phyloP scores from a whole-genome alignment of 31 red algal genomes.

The Endocladia muricata region DNA sequence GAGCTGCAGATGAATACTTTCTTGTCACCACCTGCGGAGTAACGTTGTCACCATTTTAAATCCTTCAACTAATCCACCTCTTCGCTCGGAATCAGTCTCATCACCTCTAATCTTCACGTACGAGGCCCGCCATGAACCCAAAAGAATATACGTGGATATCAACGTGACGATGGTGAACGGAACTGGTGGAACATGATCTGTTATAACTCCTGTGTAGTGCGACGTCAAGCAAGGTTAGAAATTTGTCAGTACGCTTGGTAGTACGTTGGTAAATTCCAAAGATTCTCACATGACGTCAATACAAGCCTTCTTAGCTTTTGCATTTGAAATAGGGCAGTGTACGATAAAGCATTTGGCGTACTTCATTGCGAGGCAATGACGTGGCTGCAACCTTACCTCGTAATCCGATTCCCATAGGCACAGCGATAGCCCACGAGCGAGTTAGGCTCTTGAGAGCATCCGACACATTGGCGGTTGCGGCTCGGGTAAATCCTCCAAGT shows the following conservation, averaged over 20 bases:
- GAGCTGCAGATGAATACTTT: too few relatives aligned
- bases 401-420: slow-evolving; percentile 64
- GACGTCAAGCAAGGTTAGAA: not conserved
- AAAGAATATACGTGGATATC: slow-evolving; percentile 57
- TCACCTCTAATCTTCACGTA: slow-evolving; percentile 64
- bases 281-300: too few relatives aligned
- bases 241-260: not conserved
- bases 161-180: slow-evolving; percentile 60
- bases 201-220: slow-evolving; percentile 37
- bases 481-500: slow-evolving; percentile 64
- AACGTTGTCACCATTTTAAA: slow-evolving; percentile 80
- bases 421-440: slow-evolving; percentile 49
- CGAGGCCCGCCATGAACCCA: slow-evolving; percentile 68
- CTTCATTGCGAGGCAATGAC: too few relatives aligned
- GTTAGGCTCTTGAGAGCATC: slow-evolving; percentile 21
- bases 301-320: too few relatives aligned
- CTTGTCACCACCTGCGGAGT: slow-evolving; percentile 61
- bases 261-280: not conserved
- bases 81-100: slow-evolving; percentile 42
- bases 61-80: slow-evolving; percentile 57
- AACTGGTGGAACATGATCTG: slow-evolving; percentile 67
- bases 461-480: slow-evolving; percentile 29
- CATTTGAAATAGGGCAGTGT: too few relatives aligned
- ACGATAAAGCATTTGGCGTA: too few relatives aligned
- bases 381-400: slow-evolving; percentile 43